Base-by-base conservation (phyloP, 345 rosid species). In the Ceriops decandra region DNA sequence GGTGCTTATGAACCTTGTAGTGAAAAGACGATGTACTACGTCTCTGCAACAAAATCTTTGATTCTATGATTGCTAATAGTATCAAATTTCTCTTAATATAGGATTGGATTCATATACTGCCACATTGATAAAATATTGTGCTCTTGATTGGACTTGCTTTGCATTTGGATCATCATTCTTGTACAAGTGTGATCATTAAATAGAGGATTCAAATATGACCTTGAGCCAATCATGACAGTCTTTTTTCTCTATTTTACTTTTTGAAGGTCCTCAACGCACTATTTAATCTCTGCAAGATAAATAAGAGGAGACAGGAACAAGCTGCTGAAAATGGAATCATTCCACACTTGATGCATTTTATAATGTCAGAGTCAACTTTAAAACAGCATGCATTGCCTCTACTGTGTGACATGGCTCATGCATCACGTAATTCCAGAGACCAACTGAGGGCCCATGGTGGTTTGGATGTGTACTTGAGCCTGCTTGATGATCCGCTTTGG, bases 311-410 rank as follows among this genome's bases (percentile, higher is more conserved):
- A 69, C 99, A 95, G 81, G 99, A 95, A 76, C 98, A 92, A 82
- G 99, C 99, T 8, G 98, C 99, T 57, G 99, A 95, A 82, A 86
- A 92, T 72, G 99, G 99, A 85, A 95, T 95, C 63, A 88, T 95
- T 79, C 98, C 99, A 24, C 99, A 95, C 76, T 82, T 92, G 78
- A 85, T 92, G 98, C 86, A 81, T 69, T 82, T 95, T 75, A 88
- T 95, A 49, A 82, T 86, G 83, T 80, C 92, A 22, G 88, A 77
- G 66, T 92, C 97, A 68, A 86, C 87, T 42, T 80, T 95, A 70
- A 95, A 87, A 79, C 93, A 81, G 63, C 80, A 81, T 70, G 99
- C 99, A 17, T 81, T 95, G 78, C 95, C 99, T 60, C 83, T 92
- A 57, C 79, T 95, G 46, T 95, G 99, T 73, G 99, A 95, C 79